Evolutionary conservation across 192 early-diverging fungal species (phyloP).

Genomic region (Umbelopsis vinacea): DNA sequence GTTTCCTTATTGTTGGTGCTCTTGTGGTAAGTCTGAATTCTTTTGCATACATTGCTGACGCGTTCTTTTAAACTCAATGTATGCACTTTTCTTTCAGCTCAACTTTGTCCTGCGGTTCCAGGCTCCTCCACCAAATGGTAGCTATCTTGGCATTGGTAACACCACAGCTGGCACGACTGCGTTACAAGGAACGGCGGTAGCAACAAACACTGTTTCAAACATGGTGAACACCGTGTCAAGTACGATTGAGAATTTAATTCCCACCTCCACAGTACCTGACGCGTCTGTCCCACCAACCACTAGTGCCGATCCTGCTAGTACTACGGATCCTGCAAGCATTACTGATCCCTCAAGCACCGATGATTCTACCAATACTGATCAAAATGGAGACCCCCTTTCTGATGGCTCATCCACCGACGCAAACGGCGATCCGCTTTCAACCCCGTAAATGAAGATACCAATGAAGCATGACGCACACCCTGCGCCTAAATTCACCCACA

Average conservation of each 20-base stretch:
- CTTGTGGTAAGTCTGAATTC: conserved; percentile 76
- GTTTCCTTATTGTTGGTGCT: conserved; percentile 66
- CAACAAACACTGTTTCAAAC: neutral
- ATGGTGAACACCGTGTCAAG: neutral
- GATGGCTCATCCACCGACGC: neutral
- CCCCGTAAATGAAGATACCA: neutral
- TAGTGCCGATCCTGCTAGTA: neutral
- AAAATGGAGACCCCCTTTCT: neutral
- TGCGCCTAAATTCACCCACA: neutral
- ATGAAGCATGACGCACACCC: neutral
- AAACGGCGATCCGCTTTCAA: neutral
- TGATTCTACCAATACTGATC: neutral
- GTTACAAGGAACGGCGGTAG: too few species aligned
- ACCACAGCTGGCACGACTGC: neutral
- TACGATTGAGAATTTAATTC: neutral
- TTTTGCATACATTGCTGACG: conserved; percentile 59
- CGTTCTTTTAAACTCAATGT: conserved; percentile 55
- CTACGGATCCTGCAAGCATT: neutral
- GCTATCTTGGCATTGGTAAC: conserved; percentile 9
- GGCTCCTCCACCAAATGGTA: conserved; percentile 38
- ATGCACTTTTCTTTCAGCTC: conserved; percentile 84
- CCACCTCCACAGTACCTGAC: neutral
- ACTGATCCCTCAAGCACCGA: neutral
- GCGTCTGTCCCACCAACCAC: neutral
- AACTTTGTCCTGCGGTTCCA: conserved; percentile 70